These are phyloP conservation scores for Phaseolus lunatus DNA, from an alignment of 306 rosid species.

Conservation along the genomic window DNA sequence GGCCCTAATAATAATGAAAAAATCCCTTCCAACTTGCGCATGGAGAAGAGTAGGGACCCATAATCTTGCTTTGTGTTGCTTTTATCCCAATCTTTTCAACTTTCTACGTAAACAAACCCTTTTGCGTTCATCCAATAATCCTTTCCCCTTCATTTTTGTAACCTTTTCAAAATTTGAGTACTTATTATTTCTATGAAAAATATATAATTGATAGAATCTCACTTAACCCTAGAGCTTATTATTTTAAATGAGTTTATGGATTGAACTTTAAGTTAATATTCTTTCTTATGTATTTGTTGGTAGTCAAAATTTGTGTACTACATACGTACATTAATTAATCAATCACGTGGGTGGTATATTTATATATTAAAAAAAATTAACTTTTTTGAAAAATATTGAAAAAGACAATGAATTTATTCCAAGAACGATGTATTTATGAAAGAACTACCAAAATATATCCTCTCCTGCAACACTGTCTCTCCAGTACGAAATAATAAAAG, in stretches of 20 bases:
- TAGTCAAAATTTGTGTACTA: conserved; percentile 3
- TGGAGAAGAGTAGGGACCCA: conserved; percentile 33
- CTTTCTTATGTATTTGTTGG: neutral
- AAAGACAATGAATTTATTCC: neutral
- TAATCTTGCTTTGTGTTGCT: conserved; percentile 13
- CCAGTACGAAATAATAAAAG: neutral
- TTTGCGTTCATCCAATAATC: neutral
- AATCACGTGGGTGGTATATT: neutral
- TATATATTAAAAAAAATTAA: neutral
- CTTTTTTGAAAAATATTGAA: neutral
- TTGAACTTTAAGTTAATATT: neutral
- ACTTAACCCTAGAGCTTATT: neutral
- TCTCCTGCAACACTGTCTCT: neutral
- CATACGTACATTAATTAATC: neutral
- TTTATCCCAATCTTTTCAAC: conserved; percentile 21
- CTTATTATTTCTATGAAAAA: neutral
- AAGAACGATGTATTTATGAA: neutral
- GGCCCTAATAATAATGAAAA: neutral
- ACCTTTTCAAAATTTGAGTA: neutral
- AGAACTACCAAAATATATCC: neutral
- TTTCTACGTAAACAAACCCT: neutral
- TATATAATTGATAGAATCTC: neutral
- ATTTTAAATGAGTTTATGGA: neutral
- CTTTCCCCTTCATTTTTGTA: neutral
- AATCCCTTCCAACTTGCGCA: neutral